These are phyloP conservation scores for Saccharomycopsis hybrid DNA, from an alignment of 1,139 yeast species.

Conservation along the genomic window DNA sequence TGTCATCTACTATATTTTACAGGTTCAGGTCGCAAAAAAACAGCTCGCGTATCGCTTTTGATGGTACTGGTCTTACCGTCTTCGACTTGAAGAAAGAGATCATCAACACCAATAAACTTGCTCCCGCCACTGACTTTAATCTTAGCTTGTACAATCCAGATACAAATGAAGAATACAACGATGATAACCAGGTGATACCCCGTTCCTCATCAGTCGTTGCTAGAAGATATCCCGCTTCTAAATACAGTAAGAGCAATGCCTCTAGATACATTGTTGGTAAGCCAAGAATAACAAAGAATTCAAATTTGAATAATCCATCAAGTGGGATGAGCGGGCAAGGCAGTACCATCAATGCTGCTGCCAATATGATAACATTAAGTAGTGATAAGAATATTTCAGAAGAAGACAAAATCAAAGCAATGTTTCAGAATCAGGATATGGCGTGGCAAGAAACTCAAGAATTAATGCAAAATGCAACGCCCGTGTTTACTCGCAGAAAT, in stretches of 20 bases:
- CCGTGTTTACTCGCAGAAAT: constrained; percentile 48
- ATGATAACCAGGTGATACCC: constrained; percentile 78
- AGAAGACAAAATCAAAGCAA: constrained; percentile 80
- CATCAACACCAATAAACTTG: constrained; percentile 71
- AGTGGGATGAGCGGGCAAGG: constrained; percentile 3
- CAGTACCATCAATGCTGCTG: constrained; percentile 21
- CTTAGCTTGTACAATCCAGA: constrained; percentile 71
- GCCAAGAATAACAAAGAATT: constrained; percentile 50
- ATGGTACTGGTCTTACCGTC: constrained; percentile 93
- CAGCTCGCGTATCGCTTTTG: constrained; percentile 76
- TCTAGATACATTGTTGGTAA: constrained; percentile 82
- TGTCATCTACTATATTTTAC: constrained; percentile 91
- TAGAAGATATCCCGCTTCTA: constrained; percentile 67
- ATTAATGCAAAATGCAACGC: constrained; percentile 71
- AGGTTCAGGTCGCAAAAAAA: constrained; percentile 80
- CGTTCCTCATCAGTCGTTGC: constrained; percentile 82
- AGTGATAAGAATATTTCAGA: constrained; percentile 48
- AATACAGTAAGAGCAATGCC: constrained; percentile 60
- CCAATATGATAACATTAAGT: constrained; percentile 20
- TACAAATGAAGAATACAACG: constrained; percentile 74
- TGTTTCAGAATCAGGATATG: constrained; percentile 89
- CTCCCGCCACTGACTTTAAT: constrained; percentile 81
- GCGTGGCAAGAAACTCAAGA: constrained; percentile 96
- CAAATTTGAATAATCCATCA: constrained; percentile 27
- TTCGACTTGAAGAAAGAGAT: constrained; percentile 92